A percentile compares a stretch with the other conserved stretches of the same genome.
These are phyloP conservation scores for Fusarium vanettenii DNA, from an alignment of 2,329 filamentous ascomycete genomes.

Conservation along the genomic window DNA sequence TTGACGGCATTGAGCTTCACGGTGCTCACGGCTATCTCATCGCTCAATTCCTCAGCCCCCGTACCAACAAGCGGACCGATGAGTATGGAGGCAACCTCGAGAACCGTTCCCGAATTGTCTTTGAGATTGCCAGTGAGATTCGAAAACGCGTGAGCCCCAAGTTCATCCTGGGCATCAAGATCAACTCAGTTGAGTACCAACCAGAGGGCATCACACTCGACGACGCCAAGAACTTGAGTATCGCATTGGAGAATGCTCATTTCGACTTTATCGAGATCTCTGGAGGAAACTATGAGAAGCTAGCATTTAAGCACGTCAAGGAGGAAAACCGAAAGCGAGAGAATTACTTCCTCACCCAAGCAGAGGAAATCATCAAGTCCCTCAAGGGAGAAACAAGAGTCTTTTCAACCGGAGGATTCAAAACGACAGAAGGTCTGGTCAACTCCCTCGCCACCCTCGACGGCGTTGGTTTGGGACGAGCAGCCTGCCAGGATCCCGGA, in stretches of 20 bases:
- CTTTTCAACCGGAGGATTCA: slow-evolving; percentile 32
- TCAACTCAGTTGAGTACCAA: slow-evolving; percentile 66
- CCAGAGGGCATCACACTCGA: slow-evolving; percentile 61
- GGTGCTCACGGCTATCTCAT: slow-evolving; percentile 56
- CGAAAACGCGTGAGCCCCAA: slow-evolving; percentile 58
- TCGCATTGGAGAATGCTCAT: slow-evolving; percentile 57
- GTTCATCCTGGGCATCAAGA: slow-evolving; percentile 64
- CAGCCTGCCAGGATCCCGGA: slow-evolving; percentile 16
- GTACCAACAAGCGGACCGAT: slow-evolving; percentile 62
- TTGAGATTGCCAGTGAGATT: slow-evolving; percentile 53
- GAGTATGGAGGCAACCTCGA: slow-evolving; percentile 58
- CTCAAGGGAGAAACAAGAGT: slow-evolving; percentile 25
- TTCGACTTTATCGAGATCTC: slow-evolving; percentile 69
- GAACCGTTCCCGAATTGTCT: slow-evolving; percentile 57
- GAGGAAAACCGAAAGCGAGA: slow-evolving; percentile 65
- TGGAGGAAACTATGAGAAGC: slow-evolving; percentile 67
- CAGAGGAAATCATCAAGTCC: slow-evolving; percentile 57
- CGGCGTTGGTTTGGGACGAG: slow-evolving; percentile 20
- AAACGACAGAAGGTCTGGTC: slow-evolving; percentile 12
- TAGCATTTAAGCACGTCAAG: slow-evolving; percentile 61
- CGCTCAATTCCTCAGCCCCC: slow-evolving; percentile 59
- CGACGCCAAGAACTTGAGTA: slow-evolving; percentile 60
- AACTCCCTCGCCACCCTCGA: slow-evolving; percentile 25
- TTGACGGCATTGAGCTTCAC: slow-evolving; percentile 31
- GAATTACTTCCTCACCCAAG: slow-evolving; percentile 69